A percentile compares a stretch with the other conserved stretches of the same genome.
phyloP scores from a whole-genome alignment of 257 asterid species.

The Solanum stenotomum region DNA sequence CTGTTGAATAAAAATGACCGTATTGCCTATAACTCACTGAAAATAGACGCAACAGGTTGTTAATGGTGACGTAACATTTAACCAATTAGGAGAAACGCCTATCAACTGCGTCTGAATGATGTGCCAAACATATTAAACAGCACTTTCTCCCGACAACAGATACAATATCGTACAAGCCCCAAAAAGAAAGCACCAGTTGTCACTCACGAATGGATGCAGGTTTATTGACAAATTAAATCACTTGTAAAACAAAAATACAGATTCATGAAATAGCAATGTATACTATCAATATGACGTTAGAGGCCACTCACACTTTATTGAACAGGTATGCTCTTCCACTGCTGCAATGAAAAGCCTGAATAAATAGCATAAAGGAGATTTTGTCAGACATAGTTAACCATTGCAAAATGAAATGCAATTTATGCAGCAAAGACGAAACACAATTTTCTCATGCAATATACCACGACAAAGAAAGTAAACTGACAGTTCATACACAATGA shows the following conservation, averaged over 20 bases:
- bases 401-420: neutral
- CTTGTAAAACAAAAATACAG: neutral
- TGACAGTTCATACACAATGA: neutral
- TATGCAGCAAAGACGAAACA: neutral
- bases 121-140: neutral
- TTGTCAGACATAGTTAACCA: neutral
- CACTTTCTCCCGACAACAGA: neutral
- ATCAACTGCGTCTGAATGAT: neutral
- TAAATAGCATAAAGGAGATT: neutral
- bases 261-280: neutral
- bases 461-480: neutral
- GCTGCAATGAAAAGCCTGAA: conserved; percentile 66
- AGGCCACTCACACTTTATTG: conserved; percentile 53
- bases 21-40: neutral
- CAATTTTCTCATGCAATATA: neutral
- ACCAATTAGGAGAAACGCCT: neutral
- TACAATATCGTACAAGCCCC: neutral
- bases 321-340: conserved; percentile 83
- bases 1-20: neutral
- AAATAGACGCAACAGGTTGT: neutral
- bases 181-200: neutral
- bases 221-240: neutral
- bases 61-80: neutral
- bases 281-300: neutral
- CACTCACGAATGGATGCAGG: neutral